Conservation (phyloP, 768 basidiomycete genomes). For the Pleurotus ostreatus region DNA sequence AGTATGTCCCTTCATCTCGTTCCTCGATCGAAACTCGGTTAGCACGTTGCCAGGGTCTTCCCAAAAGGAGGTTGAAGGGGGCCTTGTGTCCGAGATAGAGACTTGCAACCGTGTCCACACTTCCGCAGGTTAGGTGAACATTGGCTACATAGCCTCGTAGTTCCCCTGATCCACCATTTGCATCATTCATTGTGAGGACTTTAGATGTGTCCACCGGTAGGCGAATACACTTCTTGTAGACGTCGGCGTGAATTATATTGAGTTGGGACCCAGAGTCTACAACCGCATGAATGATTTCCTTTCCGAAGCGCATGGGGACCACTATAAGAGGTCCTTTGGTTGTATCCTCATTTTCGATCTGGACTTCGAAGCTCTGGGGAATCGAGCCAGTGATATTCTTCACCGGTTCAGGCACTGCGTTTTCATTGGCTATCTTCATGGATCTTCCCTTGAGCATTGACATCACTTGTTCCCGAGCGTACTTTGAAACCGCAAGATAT, state of each 20-base stretch:
- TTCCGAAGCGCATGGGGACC: background rate
- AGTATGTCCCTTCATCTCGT: background rate
- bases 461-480: too few species aligned
- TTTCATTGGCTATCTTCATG: too few species aligned
- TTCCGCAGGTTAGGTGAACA: too few species aligned
- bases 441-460: too few species aligned
- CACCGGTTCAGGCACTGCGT: too few species aligned
- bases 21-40: conserved; percentile 6
- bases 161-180: conserved; percentile 8
- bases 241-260: background rate
- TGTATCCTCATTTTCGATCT: too few species aligned
- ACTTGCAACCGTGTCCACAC: too few species aligned
- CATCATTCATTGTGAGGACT: conserved; percentile 14
- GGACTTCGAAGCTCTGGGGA: too few species aligned
- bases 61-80: conserved; percentile 4
- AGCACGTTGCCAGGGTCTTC: conserved; percentile 1
- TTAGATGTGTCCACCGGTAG: conserved; percentile 10
- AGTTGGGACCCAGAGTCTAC: background rate
- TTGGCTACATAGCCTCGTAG: too few species aligned
- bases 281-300: background rate
- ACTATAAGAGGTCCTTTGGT: background rate
- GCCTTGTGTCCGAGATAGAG: background rate
- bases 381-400: too few species aligned
- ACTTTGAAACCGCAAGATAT: too few species aligned
- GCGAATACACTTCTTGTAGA: background rate